Conservation (phyloP, 2,329 filamentous ascomycete species). For the Pseudocercospora fuligena region DNA sequence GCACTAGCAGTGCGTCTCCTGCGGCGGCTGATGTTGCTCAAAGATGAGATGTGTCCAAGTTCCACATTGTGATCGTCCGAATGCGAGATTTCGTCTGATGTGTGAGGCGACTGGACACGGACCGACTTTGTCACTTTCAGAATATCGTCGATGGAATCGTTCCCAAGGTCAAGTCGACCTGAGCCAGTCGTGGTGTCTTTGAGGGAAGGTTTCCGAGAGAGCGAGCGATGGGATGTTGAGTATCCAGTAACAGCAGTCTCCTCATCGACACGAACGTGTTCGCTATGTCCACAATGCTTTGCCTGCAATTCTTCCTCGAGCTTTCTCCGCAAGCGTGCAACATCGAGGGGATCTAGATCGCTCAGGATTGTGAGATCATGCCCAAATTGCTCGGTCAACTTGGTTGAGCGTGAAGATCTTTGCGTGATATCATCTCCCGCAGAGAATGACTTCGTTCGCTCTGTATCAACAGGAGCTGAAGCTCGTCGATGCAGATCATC, state of each 20-base stretch:
- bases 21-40: conserved; percentile 56
- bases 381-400: conserved; percentile 13
- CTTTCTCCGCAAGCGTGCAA: conserved; percentile 59
- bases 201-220: conserved; percentile 60
- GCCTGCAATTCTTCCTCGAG: conserved; percentile 57
- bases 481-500: conserved; percentile 18
- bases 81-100: conserved; percentile 39
- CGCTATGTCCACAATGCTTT: conserved; percentile 9
- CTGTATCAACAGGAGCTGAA: conserved; percentile 28
- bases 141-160: conserved; percentile 34
- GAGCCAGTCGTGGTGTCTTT: conserved; percentile 54
- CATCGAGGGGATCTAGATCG: conserved; percentile 57
- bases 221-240: conserved; percentile 45
- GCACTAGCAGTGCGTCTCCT: conserved; percentile 52
- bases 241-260: conserved; percentile 47
- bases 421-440: conserved; percentile 27
- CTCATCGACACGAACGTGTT: conserved; percentile 5
- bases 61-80: conserved; percentile 35
- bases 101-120: conserved; percentile 44
- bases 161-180: conserved; percentile 35
- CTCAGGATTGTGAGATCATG: conserved; percentile 59
- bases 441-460: conserved; percentile 26
- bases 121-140: conserved; percentile 40
- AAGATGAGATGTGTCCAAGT: conserved; percentile 50
- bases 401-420: conserved; percentile 23